A percentile compares a stretch with the other conserved stretches of the same genome.
Evolutionary conservation across 768 basidiomycete genomes (phyloP).

Genomic region (Chalciporus pseudorubinellus): DNA sequence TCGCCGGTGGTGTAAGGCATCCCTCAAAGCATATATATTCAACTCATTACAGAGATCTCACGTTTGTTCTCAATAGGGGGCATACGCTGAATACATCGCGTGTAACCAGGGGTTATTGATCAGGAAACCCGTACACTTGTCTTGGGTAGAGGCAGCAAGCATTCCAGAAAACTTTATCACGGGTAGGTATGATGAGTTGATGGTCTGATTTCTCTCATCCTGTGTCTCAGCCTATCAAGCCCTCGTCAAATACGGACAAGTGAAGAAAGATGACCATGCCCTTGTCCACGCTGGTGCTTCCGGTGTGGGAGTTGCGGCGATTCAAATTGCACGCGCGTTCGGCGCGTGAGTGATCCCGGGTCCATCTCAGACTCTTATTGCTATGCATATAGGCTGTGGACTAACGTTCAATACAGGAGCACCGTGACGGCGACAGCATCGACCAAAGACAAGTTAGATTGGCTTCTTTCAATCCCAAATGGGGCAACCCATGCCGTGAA

Average conservation of each 20-base stretch:
- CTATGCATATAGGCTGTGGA: not conserved
- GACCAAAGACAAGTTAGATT: slow-evolving; percentile 76
- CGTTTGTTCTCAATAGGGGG: slow-evolving; percentile 52
- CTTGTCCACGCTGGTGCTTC: slow-evolving; percentile 91
- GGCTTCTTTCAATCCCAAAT: slow-evolving; percentile 61
- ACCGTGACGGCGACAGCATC: slow-evolving; percentile 86
- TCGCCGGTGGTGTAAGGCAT: slow-evolving; percentile 72
- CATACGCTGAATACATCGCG: slow-evolving; percentile 85
- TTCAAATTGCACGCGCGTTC: slow-evolving; percentile 75
- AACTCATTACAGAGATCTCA: not conserved
- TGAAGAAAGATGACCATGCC: slow-evolving; percentile 70
- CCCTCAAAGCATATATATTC: not conserved
- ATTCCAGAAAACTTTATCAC: slow-evolving; percentile 90
- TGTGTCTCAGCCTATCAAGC: slow-evolving; percentile 54
- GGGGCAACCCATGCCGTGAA: slow-evolving; percentile 78
- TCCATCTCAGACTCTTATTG: slow-evolving; percentile 3
- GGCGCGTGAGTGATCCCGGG: slow-evolving; percentile 57
- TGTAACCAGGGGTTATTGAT: slow-evolving; percentile 65
- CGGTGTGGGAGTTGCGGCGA: slow-evolving; percentile 86
- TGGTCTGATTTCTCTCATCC: slow-evolving; percentile 4
- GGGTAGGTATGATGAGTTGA: slow-evolving; percentile 43
- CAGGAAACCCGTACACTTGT: slow-evolving; percentile 68
- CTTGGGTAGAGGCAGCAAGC: slow-evolving; percentile 83
- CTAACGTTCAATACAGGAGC: slow-evolving; percentile 38
- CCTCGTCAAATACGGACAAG: slow-evolving; percentile 61